These are phyloP conservation scores for Lasiodiplodia citricola DNA, from an alignment of 2,329 filamentous ascomycete genomes.

Conservation along the genomic window DNA sequence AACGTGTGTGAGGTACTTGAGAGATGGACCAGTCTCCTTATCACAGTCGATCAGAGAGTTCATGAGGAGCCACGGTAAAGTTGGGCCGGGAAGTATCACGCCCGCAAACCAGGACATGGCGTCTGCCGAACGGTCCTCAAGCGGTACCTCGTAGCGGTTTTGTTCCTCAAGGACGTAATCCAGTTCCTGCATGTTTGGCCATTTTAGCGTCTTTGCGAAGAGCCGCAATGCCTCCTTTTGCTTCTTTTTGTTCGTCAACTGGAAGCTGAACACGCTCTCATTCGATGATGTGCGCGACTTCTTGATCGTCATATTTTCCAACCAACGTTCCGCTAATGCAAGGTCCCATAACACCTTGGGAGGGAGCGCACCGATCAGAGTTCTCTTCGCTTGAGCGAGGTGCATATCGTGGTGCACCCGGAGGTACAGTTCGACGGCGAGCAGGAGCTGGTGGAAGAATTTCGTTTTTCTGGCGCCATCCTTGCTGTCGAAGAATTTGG, in stretches of 20 bases:
- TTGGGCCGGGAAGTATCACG: slow-evolving; percentile 71
- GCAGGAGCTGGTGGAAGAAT: slow-evolving; percentile 78
- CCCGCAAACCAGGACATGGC: slow-evolving; percentile 80
- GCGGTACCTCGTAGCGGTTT: slow-evolving; percentile 52
- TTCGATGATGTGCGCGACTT: slow-evolving; percentile 56
- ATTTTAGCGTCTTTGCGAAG: slow-evolving; percentile 75
- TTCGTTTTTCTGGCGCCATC: slow-evolving; percentile 65
- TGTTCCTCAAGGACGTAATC: slow-evolving; percentile 66
- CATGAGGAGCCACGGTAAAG: slow-evolving; percentile 78
- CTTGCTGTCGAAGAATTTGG: slow-evolving; percentile 69
- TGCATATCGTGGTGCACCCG: slow-evolving; percentile 70
- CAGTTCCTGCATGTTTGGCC: slow-evolving; percentile 73
- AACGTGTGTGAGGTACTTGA: slow-evolving; percentile 71
- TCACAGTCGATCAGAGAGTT: slow-evolving; percentile 78
- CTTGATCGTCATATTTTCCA: slow-evolving; percentile 71
- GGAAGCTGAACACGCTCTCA: slow-evolving; percentile 60
- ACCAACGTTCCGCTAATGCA: slow-evolving; percentile 75
- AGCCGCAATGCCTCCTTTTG: slow-evolving; percentile 72
- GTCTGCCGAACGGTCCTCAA: slow-evolving; percentile 70
- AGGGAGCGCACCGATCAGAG: slow-evolving; percentile 68
- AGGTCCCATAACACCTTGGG: slow-evolving; percentile 75
- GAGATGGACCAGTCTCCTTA: slow-evolving; percentile 67
- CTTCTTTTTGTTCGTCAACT: slow-evolving; percentile 67
- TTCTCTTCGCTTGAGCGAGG: slow-evolving; percentile 67
- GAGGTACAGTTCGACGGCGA: slow-evolving; percentile 73